Evolutionary conservation across 2,329 filamentous ascomycete species (phyloP).

Genomic region (Elsinoe fawcettii): DNA sequence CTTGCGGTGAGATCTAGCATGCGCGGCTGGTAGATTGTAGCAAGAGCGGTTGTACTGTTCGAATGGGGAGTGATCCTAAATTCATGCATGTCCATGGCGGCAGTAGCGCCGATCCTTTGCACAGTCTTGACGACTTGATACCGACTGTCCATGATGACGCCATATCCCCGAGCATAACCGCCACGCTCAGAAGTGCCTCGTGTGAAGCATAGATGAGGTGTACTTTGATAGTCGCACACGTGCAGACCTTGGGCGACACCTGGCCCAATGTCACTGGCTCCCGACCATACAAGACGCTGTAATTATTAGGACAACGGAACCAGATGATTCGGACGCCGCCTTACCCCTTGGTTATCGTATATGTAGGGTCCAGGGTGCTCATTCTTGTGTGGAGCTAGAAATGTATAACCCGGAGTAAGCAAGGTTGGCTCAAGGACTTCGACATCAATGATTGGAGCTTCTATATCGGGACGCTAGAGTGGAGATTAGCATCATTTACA

Average conservation of each 20-base stretch:
- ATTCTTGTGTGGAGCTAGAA: conserved; percentile 22
- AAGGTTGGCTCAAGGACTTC: not conserved
- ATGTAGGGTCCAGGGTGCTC: conserved; percentile 22
- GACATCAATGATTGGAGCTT: conserved; percentile 16
- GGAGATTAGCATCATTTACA: too few species aligned
- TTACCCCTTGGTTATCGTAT: conserved; percentile 21
- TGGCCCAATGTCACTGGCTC: conserved; percentile 37
- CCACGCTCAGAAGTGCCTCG: not conserved
- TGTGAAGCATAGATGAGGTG: conserved; percentile 30
- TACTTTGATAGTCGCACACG: conserved; percentile 38
- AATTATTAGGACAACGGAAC: conserved; percentile 16
- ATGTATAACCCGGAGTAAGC: conserved; percentile 20
- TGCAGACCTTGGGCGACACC: conserved; percentile 39
- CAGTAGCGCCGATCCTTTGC: conserved; percentile 36
- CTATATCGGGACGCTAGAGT: not conserved
- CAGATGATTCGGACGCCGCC: conserved; percentile 20
- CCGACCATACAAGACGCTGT: conserved; percentile 28
- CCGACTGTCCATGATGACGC: not conserved
- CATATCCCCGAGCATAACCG: not conserved
- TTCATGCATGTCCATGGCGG: conserved; percentile 27
- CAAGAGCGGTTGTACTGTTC: too few species aligned
- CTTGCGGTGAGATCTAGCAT: too few species aligned
- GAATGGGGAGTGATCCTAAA: too few species aligned
- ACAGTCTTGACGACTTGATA: conserved; percentile 33
- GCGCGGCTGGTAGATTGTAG: too few species aligned